Conservation (phyloP, 768 basidiomycete species). For the Hypholoma fasciculare region DNA sequence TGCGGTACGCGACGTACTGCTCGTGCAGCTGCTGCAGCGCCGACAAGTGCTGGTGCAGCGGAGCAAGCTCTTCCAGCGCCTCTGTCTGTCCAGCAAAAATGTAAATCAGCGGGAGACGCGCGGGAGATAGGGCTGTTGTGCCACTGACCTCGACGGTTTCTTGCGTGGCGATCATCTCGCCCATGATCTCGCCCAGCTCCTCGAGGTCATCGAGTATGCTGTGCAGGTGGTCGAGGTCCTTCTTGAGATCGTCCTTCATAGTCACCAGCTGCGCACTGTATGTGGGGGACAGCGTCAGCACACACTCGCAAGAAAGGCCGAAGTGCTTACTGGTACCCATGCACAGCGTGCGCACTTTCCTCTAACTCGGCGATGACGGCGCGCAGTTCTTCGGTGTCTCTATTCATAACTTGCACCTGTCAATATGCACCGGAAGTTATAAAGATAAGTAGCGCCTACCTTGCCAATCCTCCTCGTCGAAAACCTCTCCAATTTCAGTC, state of each 20-base stretch:
- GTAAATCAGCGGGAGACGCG: no score
- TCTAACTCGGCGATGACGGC: constrained; percentile 75
- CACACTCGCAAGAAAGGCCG: neutral
- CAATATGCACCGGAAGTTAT: neutral
- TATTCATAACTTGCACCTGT: constrained; percentile 61
- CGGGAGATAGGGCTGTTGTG: neutral
- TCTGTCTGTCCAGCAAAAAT: constrained; percentile 35
- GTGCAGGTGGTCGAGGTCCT: constrained; percentile 50
- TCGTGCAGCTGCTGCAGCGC: constrained; percentile 65
- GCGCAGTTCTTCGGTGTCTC: constrained; percentile 79
- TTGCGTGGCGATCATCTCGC: constrained; percentile 71
- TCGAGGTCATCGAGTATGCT: constrained; percentile 65
- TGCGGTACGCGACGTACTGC: constrained; percentile 68
- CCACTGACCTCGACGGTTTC: constrained; percentile 62
- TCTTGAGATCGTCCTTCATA: constrained; percentile 41
- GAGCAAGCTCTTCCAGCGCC: constrained; percentile 51
- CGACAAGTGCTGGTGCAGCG: constrained; percentile 60
- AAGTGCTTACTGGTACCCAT: constrained; percentile 53
- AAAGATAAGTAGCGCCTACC: constrained; percentile 36
- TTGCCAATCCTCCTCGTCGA: constrained; percentile 69
- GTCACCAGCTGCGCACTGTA: constrained; percentile 51
- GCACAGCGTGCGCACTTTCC: constrained; percentile 51
- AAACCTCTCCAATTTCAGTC: constrained; percentile 65
- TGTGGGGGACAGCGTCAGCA: neutral
- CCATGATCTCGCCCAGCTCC: constrained; percentile 78